Conservation (phyloP, 2,329 filamentous ascomycete species). For the Aspergillus uvarum region DNA sequence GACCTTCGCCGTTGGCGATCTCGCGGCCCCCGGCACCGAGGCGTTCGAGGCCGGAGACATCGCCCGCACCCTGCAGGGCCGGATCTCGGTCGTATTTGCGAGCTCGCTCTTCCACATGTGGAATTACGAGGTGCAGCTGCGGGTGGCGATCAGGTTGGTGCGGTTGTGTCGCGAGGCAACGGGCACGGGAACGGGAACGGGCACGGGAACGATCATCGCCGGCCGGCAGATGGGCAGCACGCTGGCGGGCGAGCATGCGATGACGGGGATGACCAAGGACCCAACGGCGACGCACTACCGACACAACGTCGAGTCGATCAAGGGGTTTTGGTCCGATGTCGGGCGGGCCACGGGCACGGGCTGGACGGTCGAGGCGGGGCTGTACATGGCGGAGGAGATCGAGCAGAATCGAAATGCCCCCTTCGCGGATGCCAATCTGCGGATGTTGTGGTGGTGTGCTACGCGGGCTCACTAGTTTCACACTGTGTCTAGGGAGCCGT, state of each 20-base stretch:
- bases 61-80: slow-evolving; percentile 5
- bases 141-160: slow-evolving; percentile 14
- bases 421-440: slow-evolving; percentile 18
- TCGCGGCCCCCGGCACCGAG: slow-evolving; percentile 22
- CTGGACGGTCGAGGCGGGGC: slow-evolving; percentile 19
- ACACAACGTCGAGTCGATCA: slow-evolving; percentile 19
- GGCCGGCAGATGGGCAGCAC: slow-evolving; percentile 19
- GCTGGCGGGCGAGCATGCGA: slow-evolving; percentile 13
- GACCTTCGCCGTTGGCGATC: slow-evolving; percentile 51
- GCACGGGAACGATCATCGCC: slow-evolving; percentile 10
- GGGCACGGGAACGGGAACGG: neutral
- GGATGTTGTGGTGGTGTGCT: slow-evolving; percentile 14
- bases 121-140: slow-evolving; percentile 18
- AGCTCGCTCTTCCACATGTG: slow-evolving; percentile 22
- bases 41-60: neutral
- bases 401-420: neutral
- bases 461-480: slow-evolving; percentile 11
- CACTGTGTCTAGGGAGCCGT: too few relatives aligned
- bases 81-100: slow-evolving; percentile 17
- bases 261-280: slow-evolving; percentile 8
- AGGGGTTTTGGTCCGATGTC: slow-evolving; percentile 17
- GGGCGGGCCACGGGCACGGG: slow-evolving; percentile 11
- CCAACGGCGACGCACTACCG: slow-evolving; percentile 11
- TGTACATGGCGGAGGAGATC: slow-evolving; percentile 8
- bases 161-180: slow-evolving; percentile 13